Percentiles rank a stretch among this genome's conserved stretches.
Evolutionary conservation across 2,329 filamentous ascomycete genomes (phyloP).

Genomic region (Hypoxylon sp.): DNA sequence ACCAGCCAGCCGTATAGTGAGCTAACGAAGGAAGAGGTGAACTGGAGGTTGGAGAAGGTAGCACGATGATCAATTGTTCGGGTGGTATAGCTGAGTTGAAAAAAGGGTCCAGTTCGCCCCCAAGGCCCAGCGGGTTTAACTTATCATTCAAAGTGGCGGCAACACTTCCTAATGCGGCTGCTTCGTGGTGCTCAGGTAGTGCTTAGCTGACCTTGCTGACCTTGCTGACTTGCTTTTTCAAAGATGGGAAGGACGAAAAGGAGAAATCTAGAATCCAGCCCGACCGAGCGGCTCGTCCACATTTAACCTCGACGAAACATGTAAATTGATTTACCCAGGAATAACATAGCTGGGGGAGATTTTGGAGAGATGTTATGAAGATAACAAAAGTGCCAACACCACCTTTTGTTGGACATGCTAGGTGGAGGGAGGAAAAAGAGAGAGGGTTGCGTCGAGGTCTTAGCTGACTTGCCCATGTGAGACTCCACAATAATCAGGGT

Average conservation of each 20-base stretch:
- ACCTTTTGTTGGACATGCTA: conserved; percentile 20
- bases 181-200: conserved; percentile 28
- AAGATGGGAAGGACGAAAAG: conserved; percentile 10
- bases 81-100: conserved; percentile 1
- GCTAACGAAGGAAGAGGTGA: conserved; percentile 5
- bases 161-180: conserved; percentile 32
- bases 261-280: conserved; percentile 16
- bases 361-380: conserved; percentile 25
- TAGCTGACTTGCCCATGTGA: conserved; percentile 52
- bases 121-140: conserved; percentile 9
- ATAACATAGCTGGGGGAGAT: conserved; percentile 11
- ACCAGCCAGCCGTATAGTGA: conserved; percentile 29
- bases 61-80: conserved; percentile 23
- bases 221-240: neutral
- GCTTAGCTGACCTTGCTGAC: conserved; percentile 27
- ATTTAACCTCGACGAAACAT: conserved; percentile 32
- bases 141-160: conserved; percentile 31
- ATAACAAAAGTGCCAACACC: conserved; percentile 30
- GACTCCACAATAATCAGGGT: conserved; percentile 39
- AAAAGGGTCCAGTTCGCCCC: conserved; percentile 19
- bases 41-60: conserved; percentile 15
- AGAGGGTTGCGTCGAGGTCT: conserved; percentile 42
- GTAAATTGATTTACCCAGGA: conserved; percentile 15
- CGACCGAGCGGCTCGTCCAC: conserved; percentile 25
- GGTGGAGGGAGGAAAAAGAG: conserved; percentile 26